Base-by-base conservation (phyloP, 176 grass and related monocot species). In the Eremochloa ophiuroides region DNA sequence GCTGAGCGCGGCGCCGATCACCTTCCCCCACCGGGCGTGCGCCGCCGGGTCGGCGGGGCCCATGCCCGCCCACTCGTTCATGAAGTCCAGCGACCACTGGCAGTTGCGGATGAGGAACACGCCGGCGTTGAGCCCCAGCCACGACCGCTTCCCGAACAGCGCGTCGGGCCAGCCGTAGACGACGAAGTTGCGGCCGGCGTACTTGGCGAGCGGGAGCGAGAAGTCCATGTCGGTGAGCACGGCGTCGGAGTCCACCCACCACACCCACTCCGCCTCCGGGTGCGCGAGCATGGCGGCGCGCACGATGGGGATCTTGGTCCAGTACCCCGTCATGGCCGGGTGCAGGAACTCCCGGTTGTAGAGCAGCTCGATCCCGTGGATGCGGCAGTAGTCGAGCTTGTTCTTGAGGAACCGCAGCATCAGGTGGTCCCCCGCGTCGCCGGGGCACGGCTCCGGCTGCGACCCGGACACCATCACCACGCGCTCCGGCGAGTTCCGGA, bases 221-320 rank as follows among this genome's bases (percentile, higher is more conserved):
- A 94, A 94, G 71, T 94, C 92, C 95, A 95, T 98, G 90, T 98
- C 92, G 12, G 88, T 98, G 87, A 98, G 42, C 5, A 89, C 85
- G 50, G 95, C 92, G 77, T 98, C 95, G 10, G 88, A 86, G 78
- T 98, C 90, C 17, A 98, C 88, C 95, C 92, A 98, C 95, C 92
- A 98, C 6, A 98, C 44, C 95, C 90, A 98, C 38, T 94, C 95
- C 1, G 84, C 90, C 75, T 98, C 95, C 17, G 95, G 92, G 83
- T 94, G 95, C 9, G 88, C 92, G 16, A 98, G 78, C 92, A 98
- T 98, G 38, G 88, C 82, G 7, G 95, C 90, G 6, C 95, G 90
- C 27, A 94, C 55, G 2, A 34, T 4, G 9, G 95, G 95, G 55
- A 94, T 80, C 84, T 98, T 98, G 2, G 92, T 84, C 95, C 88